A percentile compares a stretch with the other conserved stretches of the same genome.
Evolutionary conservation across 2,329 filamentous ascomycete genomes (phyloP).

Genomic region (Paracoccidioides lutzii): DNA sequence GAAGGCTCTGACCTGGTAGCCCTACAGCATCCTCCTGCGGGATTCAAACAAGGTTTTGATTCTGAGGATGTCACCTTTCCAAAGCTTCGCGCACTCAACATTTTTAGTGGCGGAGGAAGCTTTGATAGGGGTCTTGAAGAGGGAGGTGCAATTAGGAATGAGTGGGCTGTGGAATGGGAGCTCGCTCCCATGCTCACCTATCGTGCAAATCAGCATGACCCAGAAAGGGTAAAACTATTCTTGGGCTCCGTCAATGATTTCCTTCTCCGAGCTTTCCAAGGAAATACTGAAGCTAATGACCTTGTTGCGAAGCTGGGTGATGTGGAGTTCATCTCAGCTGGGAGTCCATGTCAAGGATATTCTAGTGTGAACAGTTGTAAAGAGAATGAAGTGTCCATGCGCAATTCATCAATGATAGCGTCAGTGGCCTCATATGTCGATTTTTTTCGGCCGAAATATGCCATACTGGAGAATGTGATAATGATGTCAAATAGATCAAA

Average conservation of each 20-base stretch:
- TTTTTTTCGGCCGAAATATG: conserved; percentile 61
- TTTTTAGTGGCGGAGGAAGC: conserved; percentile 69
- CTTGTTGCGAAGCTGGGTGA: conserved; percentile 47
- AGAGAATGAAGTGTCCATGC: conserved; percentile 42
- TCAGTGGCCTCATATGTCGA: conserved; percentile 65
- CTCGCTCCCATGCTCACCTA: conserved; percentile 56
- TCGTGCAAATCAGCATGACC: conserved; percentile 47
- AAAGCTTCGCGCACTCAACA: conserved; percentile 49
- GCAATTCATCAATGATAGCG: conserved; percentile 65
- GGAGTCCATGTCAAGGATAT: conserved; percentile 68
- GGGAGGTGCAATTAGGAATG: conserved; percentile 50
- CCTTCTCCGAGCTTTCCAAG: conserved; percentile 43
- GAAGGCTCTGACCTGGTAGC: conserved; percentile 3
- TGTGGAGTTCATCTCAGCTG: conserved; percentile 57
- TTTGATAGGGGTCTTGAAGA: conserved; percentile 67
- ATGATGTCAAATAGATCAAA: conserved; percentile 45
- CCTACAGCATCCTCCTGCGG: conserved; percentile 12
- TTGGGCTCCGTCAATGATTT: conserved; percentile 62
- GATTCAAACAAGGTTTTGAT: conserved; percentile 45
- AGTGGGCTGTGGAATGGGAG: conserved; percentile 56
- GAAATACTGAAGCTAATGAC: conserved; percentile 23
- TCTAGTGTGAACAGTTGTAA: conserved; percentile 50
- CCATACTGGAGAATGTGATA: conserved; percentile 63
- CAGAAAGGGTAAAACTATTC: conserved; percentile 41
- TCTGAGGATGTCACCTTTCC: conserved; percentile 11